Evolutionary conservation across 768 basidiomycete species (phyloP), one percentile per base, ranked within the genome.

Genomic region (Krasilnikovozyma curviuscula): DNA sequence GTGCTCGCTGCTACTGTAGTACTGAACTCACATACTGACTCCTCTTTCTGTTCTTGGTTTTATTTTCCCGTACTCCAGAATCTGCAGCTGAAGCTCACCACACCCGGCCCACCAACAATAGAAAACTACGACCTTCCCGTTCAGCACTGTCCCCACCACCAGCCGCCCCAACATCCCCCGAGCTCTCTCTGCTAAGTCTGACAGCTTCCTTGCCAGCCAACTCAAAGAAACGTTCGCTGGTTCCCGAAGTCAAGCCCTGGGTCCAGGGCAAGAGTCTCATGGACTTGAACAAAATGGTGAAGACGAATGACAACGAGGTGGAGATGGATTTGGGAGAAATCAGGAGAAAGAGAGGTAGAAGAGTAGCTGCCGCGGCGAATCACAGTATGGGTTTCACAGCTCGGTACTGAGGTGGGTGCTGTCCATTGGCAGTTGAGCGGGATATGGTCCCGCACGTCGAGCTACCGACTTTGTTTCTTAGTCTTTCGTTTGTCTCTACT

Each of bases 261-360:
- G 25, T 60, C 58, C 49, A 46, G 31, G 61, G 61, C 13, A 62
- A 62, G 54, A 54, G 54, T 35, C 24, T 62, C 7, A 50, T 54
- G 5, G 59, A 57, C 10, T 35, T 62, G 31, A 54, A 50, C 3
- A 54, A 51, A 39, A 27, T 60, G 38, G 50, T 52, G 25, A 52
- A 52, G 40, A 32, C 34, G n/a, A 44, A 53, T 29, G 59, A 56
- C 5, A 55, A 56, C 37, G 61, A 62, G 53, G 43, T 62, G 31
- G 57, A 60, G 12, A 55, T 56, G 3, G 61, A 62, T 39, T 29
- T 62, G 51, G 59, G 53, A 6, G 56, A 58, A 49, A 49, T 59
- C 29, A 40, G 59, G 47, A 53, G 56, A 47, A 60, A 56, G 44
- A 44, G 57, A 41, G 52, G 52, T 34, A 41, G 61, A 37, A 48